Evolutionary conservation across 345 rosid genomes (phyloP).

Genomic region (Bretschneidera sinensis): DNA sequence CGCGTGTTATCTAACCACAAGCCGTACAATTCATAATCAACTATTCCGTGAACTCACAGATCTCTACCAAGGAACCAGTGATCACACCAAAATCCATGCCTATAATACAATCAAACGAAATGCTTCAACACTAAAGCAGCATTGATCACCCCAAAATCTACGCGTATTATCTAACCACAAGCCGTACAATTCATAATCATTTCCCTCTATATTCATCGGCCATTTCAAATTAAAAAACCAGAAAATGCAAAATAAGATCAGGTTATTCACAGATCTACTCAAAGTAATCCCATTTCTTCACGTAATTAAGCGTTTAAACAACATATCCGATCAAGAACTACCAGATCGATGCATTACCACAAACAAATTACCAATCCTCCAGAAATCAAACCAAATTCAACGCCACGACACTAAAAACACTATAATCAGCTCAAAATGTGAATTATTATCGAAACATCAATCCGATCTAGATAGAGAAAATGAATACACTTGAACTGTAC

Average conservation of each 20-base stretch:
- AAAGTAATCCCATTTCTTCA: conserved; percentile 1
- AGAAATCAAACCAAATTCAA: background rate
- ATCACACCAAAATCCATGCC: background rate
- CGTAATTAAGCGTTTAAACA: conserved; percentile 1
- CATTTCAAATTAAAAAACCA: background rate
- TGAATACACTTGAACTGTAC: background rate
- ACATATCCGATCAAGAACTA: background rate
- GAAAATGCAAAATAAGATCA: background rate
- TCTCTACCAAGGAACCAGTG: background rate
- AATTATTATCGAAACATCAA: background rate
- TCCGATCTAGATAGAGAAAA: conserved; percentile 6
- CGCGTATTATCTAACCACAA: background rate
- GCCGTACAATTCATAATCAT: background rate
- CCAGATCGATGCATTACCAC: conserved; percentile 11
- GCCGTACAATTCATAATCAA: background rate
- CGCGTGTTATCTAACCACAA: background rate
- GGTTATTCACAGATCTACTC: conserved; percentile 19
- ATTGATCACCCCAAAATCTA: background rate
- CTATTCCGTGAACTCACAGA: no score
- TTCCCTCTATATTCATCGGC: background rate
- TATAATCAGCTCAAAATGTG: background rate
- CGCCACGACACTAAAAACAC: background rate
- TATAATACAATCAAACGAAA: no score
- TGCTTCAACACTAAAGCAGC: background rate
- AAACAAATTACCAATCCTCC: conserved; percentile 4